phyloP scores from a whole-genome alignment of 495 filamentous ascomycete genomes.

The Pyronema domesticum region DNA sequence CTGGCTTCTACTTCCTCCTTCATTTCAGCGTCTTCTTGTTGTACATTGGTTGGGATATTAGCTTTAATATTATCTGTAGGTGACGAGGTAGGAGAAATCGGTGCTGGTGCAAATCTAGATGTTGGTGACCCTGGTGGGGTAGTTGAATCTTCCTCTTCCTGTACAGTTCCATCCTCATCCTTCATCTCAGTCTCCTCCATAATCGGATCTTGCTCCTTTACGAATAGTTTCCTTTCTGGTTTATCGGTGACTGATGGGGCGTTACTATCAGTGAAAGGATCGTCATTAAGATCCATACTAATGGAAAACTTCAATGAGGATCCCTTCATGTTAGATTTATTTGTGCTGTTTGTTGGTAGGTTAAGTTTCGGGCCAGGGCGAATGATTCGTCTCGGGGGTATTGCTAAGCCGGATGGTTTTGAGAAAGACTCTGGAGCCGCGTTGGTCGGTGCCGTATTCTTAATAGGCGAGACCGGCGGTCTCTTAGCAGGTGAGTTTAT shows the following conservation, averaged over 20 bases:
- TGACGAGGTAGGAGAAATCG: neutral
- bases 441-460: neutral
- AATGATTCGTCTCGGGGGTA: too few relatives aligned
- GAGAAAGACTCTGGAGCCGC: neutral
- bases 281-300: neutral
- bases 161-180: neutral
- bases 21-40: neutral
- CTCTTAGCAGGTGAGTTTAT: neutral
- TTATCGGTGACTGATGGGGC: neutral
- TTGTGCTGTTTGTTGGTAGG: neutral
- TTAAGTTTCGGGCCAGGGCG: neutral
- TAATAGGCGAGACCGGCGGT: neutral
- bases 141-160: neutral
- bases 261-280: neutral
- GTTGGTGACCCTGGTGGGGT: neutral
- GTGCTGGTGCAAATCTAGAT: neutral
- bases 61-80: neutral
- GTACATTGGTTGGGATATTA: too few relatives aligned
- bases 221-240: neutral
- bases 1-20: too few relatives aligned
- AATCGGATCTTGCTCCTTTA: neutral
- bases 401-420: neutral
- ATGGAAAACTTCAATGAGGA: conserved; percentile 4
- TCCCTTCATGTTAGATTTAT: neutral
- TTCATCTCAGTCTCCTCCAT: neutral